Conservation (phyloP, 495 filamentous ascomycete genomes). For the Neurospora intermedia region DNA sequence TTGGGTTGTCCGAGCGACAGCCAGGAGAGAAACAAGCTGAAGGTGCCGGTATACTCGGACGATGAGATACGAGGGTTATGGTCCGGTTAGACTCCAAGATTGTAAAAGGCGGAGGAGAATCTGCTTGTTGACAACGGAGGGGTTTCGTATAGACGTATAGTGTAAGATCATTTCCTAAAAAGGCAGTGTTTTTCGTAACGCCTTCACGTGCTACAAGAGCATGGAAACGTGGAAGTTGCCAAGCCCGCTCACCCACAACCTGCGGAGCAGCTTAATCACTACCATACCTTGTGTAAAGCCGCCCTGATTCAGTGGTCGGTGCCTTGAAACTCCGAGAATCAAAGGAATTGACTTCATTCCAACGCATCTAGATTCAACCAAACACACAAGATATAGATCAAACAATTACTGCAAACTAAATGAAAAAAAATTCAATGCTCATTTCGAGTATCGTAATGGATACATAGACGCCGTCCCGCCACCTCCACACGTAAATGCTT, state of each 20-base stretch:
- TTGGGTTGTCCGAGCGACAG: background rate
- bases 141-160: background rate
- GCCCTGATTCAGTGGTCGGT: background rate
- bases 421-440: background rate
- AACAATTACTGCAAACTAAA: background rate
- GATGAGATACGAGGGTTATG: background rate
- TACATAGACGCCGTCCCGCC: background rate
- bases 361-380: background rate
- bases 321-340: background rate
- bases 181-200: background rate
- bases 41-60: background rate
- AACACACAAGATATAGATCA: background rate
- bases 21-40: background rate
- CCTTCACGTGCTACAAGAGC: background rate
- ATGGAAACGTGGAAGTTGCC: background rate
- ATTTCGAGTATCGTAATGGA: background rate
- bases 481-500: background rate
- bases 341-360: background rate
- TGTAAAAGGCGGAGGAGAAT: background rate
- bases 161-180: background rate
- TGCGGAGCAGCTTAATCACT: background rate
- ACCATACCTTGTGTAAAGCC: background rate
- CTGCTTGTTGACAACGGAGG: background rate
- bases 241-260: background rate
- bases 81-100: background rate